These are phyloP conservation scores for Yarrowia bubula DNA, from an alignment of 805 yeast species.

Conservation along the genomic window DNA sequence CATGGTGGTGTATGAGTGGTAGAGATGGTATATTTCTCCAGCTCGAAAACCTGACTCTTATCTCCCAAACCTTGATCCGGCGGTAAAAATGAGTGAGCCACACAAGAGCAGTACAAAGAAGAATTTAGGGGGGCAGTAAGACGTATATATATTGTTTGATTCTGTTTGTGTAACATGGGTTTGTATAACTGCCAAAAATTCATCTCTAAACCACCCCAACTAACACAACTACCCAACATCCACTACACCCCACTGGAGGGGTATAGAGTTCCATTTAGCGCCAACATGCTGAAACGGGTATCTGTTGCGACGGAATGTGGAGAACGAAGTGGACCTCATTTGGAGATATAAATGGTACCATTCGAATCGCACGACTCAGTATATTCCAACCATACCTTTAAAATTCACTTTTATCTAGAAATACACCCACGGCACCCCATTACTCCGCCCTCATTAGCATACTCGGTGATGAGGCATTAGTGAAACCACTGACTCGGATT, in stretches of 20 bases:
- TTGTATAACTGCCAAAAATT: too few relatives aligned
- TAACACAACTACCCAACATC: not conserved
- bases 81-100: not conserved
- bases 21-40: not conserved
- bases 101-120: too few relatives aligned
- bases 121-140: not conserved
- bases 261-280: not conserved
- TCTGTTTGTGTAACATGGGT: too few relatives aligned
- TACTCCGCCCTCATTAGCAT: not conserved
- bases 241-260: not conserved
- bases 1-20: constrained; percentile 4
- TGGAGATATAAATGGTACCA: too few relatives aligned
- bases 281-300: not conserved
- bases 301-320: not conserved
- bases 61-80: constrained; percentile 22
- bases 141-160: not conserved
- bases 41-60: constrained; percentile 1
- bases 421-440: too few relatives aligned
- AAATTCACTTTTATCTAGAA: too few relatives aligned
- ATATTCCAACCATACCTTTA: too few relatives aligned
- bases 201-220: too few relatives aligned
- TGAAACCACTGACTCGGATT: not conserved
- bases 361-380: not conserved
- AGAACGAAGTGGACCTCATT: not conserved
- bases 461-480: constrained; percentile 18